Evolutionary conservation across 495 filamentous ascomycete species (phyloP).

Genomic region (Penicillium pulvis): DNA sequence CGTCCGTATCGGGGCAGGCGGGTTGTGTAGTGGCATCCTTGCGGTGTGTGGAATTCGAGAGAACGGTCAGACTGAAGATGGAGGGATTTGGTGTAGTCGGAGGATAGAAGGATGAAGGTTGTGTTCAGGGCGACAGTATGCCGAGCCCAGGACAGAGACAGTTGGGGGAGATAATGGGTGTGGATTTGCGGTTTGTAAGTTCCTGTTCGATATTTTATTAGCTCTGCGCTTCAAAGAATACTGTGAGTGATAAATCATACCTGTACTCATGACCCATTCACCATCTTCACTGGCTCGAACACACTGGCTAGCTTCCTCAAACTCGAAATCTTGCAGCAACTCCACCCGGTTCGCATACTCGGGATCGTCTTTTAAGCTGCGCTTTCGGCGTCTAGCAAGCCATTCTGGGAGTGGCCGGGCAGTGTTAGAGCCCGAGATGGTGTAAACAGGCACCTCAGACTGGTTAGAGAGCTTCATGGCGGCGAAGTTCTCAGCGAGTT

Average conservation of each 20-base stretch:
- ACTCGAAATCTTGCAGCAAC: conserved; percentile 96
- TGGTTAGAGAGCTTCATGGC: conserved; percentile 87
- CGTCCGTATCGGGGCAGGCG: conserved; percentile 90
- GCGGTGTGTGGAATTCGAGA: conserved; percentile 91
- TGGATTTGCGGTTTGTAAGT: conserved; percentile 97
- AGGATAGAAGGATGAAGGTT: conserved; percentile 88
- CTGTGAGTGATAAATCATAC: conserved; percentile 46
- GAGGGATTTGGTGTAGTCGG: conserved; percentile 91
- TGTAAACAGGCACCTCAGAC: conserved; percentile 91
- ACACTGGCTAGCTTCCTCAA: conserved; percentile 96
- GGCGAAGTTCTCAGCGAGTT: conserved; percentile 8
- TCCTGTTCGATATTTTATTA: conserved; percentile 44
- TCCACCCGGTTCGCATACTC: conserved; percentile 94
- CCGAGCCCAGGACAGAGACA: conserved; percentile 88
- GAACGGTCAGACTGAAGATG: conserved; percentile 91
- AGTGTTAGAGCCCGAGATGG: conserved; percentile 88
- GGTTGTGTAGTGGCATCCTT: conserved; percentile 83
- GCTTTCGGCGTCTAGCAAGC: conserved; percentile 86
- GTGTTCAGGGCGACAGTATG: conserved; percentile 94
- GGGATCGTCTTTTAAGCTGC: conserved; percentile 88
- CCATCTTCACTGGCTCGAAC: conserved; percentile 92
- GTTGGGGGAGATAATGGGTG: conserved; percentile 88
- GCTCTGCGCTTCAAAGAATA: not conserved
- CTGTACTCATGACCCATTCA: conserved; percentile 97
- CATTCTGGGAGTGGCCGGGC: conserved; percentile 93